phyloP scores from a whole-genome alignment of 306 rosid species.

The Citrullus amarus region DNA sequence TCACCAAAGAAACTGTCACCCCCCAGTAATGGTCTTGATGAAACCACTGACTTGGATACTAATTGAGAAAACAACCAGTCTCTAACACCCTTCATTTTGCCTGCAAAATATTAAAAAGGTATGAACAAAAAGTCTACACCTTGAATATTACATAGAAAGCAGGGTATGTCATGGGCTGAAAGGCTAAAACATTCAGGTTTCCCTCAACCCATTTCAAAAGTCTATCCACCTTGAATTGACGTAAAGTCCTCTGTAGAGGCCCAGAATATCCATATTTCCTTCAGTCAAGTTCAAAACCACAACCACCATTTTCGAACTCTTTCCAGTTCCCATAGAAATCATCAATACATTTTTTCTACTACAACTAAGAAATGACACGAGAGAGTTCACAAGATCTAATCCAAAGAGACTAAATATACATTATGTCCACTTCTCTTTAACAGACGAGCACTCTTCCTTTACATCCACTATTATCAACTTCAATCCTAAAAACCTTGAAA shows the following conservation, averaged over 20 bases:
- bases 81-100: slow-evolving; percentile 64
- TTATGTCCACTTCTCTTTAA: not conserved
- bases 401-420: not conserved
- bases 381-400: not conserved
- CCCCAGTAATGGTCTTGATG: slow-evolving; percentile 46
- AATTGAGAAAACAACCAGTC: slow-evolving; percentile 71
- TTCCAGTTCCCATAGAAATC: not conserved
- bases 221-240: not conserved
- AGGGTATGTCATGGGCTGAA: too few relatives aligned
- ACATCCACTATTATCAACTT: not conserved
- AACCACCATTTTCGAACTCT: not conserved
- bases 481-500: not conserved
- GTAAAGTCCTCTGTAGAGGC: not conserved
- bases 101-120: slow-evolving; percentile 21
- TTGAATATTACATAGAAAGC: not conserved
- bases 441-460: not conserved
- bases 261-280: not conserved
- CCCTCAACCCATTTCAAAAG: not conserved
- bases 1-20: slow-evolving; percentile 35
- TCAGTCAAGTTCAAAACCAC: not conserved
- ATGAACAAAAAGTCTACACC: not conserved
- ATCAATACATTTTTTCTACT: not conserved
- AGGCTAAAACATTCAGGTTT: not conserved
- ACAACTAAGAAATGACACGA: not conserved
- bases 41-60: slow-evolving; percentile 58